Evolutionary conservation across 1,284 basidiomycete species (phyloP).

Genomic region (Puccinia polysora): DNA sequence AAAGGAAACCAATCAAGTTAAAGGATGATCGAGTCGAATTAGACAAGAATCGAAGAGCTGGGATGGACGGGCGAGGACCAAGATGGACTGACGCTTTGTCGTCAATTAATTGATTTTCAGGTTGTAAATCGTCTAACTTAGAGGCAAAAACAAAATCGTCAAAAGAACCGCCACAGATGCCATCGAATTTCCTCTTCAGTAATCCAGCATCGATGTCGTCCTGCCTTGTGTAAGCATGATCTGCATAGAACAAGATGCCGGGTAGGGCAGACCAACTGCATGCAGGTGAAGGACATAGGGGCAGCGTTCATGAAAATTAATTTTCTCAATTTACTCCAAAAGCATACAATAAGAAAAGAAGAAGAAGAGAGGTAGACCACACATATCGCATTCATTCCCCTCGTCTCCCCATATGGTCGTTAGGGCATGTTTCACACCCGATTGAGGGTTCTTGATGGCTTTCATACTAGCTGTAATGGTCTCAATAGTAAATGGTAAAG

Average conservation of each 20-base stretch:
- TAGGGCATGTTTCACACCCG: constrained; percentile 52
- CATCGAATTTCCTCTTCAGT: constrained; percentile 49
- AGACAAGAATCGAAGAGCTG: neutral
- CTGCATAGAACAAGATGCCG: constrained; percentile 52
- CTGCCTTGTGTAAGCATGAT: constrained; percentile 50
- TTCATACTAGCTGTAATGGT: constrained; percentile 52
- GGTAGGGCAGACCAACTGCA: constrained; percentile 48
- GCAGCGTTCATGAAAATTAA: neutral
- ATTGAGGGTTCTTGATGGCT: constrained; percentile 49
- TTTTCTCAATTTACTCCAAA: constrained; percentile 45
- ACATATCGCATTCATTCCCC: constrained; percentile 53
- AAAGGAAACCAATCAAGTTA: constrained; percentile 8
- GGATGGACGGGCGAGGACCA: neutral
- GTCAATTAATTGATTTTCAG: constrained; percentile 48
- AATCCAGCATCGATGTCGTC: constrained; percentile 50
- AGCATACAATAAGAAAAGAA: constrained; percentile 45
- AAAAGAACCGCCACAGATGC: constrained; percentile 51
- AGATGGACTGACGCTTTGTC: constrained; percentile 42
- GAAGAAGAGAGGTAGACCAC: constrained; percentile 1
- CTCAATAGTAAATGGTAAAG: constrained; percentile 54
- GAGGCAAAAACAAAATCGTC: constrained; percentile 53
- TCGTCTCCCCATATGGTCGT: constrained; percentile 55
- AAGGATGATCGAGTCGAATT: neutral
- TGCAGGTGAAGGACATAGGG: neutral
- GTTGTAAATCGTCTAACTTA: constrained; percentile 52